Evolutionary conservation across 75 land plant species (phyloP), one percentile per base, ranked within the genome.

Genomic region (Selaginella moellendorffii): DNA sequence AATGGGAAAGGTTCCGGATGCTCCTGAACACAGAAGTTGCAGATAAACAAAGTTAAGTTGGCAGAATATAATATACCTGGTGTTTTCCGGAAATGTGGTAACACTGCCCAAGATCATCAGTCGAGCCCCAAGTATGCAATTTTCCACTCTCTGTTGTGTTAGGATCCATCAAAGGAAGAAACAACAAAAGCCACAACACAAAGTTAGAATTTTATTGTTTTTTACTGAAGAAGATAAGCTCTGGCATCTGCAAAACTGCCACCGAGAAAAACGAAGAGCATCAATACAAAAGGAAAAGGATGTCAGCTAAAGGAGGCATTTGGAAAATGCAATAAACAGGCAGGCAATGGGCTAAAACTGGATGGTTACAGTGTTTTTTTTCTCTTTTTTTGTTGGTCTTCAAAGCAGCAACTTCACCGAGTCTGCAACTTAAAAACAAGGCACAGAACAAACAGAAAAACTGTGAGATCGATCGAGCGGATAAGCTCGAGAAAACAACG

Each of bases 51-150:
- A 31, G 8, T 24, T 65, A 27, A 65, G 65, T 24, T 2, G 25
- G 25, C 20, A 10, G 2, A 25, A 18, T 26, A 10, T 61, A 65
- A 63, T 65, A 9, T 81, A 95, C 99, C 92, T 92, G 98, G 61
- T 95, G 99, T 68, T 86, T 95, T 28, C 99, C 99, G 24, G 97
- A 74, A 5, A 90, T 90, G 28, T 83, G 74, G 68, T 95, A 95
- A 77, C 99, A 84, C 71, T 86, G 97, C 29, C 99, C 99, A 53
- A 81, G 68, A 75, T 95, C 97, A 56, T 83, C 90, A 21, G 88
- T 84, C 1, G 99, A 90, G 27, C 99, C 99, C 99, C 99, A 95
- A 23, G 99, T 95, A 64, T 84, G 74, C 12, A 95, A 80, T 70
- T 82, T 86, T 27, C 99, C 99, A 5, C 79, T 62, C 9, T 86